These are phyloP conservation scores for Coemansia sp. DNA, from an alignment of 192 early-diverging fungal genomes.

Conservation along the genomic window DNA sequence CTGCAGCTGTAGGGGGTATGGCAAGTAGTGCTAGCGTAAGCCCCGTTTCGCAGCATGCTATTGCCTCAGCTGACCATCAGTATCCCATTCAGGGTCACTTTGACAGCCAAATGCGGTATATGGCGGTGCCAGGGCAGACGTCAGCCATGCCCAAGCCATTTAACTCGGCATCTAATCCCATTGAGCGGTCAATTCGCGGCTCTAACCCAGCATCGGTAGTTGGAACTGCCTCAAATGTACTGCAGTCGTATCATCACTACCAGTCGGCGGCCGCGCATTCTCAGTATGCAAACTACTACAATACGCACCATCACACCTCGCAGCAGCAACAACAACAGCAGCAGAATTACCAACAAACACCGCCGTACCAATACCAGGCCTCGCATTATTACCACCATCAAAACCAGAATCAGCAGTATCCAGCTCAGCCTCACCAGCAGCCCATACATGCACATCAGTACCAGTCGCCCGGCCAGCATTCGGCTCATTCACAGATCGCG, in stretches of 20 bases:
- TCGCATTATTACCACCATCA: constrained; percentile 5
- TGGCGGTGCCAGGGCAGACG: constrained; percentile 44
- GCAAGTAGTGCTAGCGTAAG: constrained; percentile 41
- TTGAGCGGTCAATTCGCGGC: constrained; percentile 35
- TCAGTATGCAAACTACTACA: neutral
- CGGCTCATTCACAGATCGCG: constrained; percentile 24
- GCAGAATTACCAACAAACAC: constrained; percentile 10
- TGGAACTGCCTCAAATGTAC: neutral
- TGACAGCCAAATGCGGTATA: constrained; percentile 48
- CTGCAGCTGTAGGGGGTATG: constrained; percentile 12
- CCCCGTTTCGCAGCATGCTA: constrained; percentile 39
- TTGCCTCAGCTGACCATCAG: constrained; percentile 27
- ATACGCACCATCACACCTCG: constrained; percentile 7
- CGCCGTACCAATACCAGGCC: constrained; percentile 6
- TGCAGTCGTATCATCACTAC: constrained; percentile 15
- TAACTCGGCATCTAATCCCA: constrained; percentile 5
- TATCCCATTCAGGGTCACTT: constrained; percentile 37
- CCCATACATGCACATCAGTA: neutral
- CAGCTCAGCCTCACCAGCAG: constrained; percentile 10
- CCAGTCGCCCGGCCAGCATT: constrained; percentile 20
- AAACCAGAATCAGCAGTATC: constrained; percentile 3
- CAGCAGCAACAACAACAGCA: constrained; percentile 13
- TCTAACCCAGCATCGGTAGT: constrained; percentile 1
- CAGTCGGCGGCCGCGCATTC: constrained; percentile 13
- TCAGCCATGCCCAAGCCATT: constrained; percentile 32